Evolutionary conservation across 768 basidiomycete species (phyloP), one percentile per base, ranked within the genome.

Genomic region (Goffeauzyma gilvescens): DNA sequence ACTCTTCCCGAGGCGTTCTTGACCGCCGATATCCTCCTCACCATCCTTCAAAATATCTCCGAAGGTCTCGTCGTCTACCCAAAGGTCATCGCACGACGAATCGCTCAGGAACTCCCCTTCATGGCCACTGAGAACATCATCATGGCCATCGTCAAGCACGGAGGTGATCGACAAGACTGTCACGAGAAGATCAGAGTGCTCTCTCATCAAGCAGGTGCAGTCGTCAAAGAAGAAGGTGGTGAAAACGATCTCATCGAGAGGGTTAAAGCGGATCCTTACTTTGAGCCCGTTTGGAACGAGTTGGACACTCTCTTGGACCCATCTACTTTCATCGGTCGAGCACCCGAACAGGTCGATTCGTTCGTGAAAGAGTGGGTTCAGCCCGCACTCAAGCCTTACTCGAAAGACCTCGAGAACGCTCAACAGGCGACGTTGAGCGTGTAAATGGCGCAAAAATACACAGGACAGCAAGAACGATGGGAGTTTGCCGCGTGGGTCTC

Each of bases 101-200:
- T 98, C 62, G 65, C 76, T 2, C 84, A 95, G 63, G 93, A 98
- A 63, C 72, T 98, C 25, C 93, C 93, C 1, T 96, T 96, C 73
- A 96, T 98, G 93, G 87, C 90, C 4, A 98, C 93, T 2, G 93
- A 98, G 66, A 98, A 98, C 64, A 73, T 98, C 65, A 96, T 96
- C 67, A 96, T 98, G 93, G 86, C 86, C 1, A 75, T 98, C 32
- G 93, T 96, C 49, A 93, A 68, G 49, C 58, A 83, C 65, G 85
- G 85, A 17, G 90, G 89, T 1, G 89, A 96, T 65, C 73, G 93
- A 25, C 93, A 96, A 61, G 86, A 85, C 65, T 85, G 85, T 6
- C 93, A 96, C 61, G 93, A 95, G 66, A 81, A 83, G 67, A 86
- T 95, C 58, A 70, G 90, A 46, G 82, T 95, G 9, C 72, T 96